Evolutionary conservation across 2,329 filamentous ascomycete genomes (phyloP), one percentile per base, ranked within the genome.

Genomic region (Helicocarpus griseus): DNA sequence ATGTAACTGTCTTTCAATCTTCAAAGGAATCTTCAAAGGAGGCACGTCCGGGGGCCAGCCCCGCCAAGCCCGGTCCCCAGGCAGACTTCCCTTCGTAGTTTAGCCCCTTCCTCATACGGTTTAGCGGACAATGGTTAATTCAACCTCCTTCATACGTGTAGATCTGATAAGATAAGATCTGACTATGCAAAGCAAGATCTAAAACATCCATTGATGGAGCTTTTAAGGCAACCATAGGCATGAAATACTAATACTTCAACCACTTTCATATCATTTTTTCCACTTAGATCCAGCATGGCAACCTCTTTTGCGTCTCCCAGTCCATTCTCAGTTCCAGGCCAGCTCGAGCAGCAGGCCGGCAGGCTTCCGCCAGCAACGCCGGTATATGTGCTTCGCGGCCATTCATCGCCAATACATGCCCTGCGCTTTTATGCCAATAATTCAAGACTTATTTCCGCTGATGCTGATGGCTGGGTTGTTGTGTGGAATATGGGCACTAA

Each of bases 401-500:
- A 97, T 72, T 78, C 80, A 50, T 78, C 86, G 0, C 83, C 89
- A 57, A 83, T 96, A 45, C 89, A 96, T 64, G 80, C 82, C 19
- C 77, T 90, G 3, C 73, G 78, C 49, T 91, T 97, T 64, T 75
- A 88, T 58, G 77, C 80, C 49, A 67, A 73, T 38, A 95, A 96
- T 65, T 77, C 80, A 53, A 84, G 87, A 31, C 81, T 98, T 5
- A 73, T 88, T 11, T 93, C 89, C 0, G 91, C 87, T 33, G 93
- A 98, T 69, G 87, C 89, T 7, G 87, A 95, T 39, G 93, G 93
- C 53, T 96, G 86, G 77, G 76, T 95, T 31, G 79, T 95, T 5
- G 72, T 89, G 21, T 98, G 93, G 93, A 85, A 87, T 64, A 73
- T 95, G 36, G 78, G 84, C 24, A 87, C 83, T 48, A 90, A 94